Base-by-base conservation (phyloP, 2,329 filamentous ascomycete species). In the Rachicladosporium sp. region DNA sequence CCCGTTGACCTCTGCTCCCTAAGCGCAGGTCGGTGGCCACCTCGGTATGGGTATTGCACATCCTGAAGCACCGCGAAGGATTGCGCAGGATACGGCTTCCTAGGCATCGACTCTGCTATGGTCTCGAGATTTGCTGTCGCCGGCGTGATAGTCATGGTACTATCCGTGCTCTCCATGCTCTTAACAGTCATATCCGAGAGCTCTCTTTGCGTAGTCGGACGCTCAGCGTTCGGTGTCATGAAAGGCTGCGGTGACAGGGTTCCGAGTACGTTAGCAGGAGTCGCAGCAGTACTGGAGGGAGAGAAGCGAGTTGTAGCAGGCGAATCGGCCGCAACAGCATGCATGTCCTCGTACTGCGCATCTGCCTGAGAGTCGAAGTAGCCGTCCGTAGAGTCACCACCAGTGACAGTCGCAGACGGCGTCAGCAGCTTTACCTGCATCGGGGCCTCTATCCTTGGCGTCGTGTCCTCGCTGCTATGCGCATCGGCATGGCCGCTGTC, bases 41-140 rank as follows among this genome's bases (percentile, higher is more conserved):
- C 23, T 15, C 62, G 47, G 44, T 58, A 52, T 35, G 66, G 61
- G 41, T 68, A 64, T 30, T 53, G 45, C 51, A 69, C 67, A 37
- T 55, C 56, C 36, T 69, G 67, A 27, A 70, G 56, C 2, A 66
- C 67, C 35, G 67, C 61, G 51, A 68, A 68, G n/a, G 67, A 62
- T 53, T 71, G 68, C 48, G 69, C 68, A 34, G 67, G 67, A 46
- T 63, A 70, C 42, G 58, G 50, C 12, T 61, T 62, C 21, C 60
- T 56, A 49, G 42, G 45, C 31, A 40, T 29, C 12, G 42, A 13
- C 23, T 27, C 23, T 27, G 23, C 23, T 27, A 27, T 27, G 6
- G 23, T 27, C 23, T 27, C 23, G 23, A 27, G 23, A 27, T 27
- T 27, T n/a, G 43, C 49, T 41, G 44, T 51, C 37, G 46, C 49